Evolutionary conservation across 768 basidiomycete genomes (phyloP).

Genomic region (Tylopilus vinaceipallidus): DNA sequence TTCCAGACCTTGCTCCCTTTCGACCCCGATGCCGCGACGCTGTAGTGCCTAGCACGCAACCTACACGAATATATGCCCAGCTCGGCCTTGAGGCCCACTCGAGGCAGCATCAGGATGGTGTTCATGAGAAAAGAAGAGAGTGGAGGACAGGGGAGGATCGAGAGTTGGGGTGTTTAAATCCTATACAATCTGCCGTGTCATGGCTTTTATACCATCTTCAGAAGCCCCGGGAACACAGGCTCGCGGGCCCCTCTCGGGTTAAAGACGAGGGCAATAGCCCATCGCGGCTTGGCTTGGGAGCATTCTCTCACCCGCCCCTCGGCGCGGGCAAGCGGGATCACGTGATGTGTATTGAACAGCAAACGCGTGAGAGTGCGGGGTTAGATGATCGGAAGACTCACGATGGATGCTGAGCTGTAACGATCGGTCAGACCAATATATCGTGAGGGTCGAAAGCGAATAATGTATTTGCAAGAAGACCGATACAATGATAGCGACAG

Average conservation of each 20-base stretch:
- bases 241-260: not conserved
- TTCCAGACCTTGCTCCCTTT: constrained; percentile 62
- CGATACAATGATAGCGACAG: not conserved
- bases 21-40: constrained; percentile 5
- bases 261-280: not conserved
- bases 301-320: constrained; percentile 9
- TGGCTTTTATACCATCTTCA: constrained; percentile 12
- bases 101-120: constrained; percentile 4
- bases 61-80: constrained; percentile 2
- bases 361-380: constrained; percentile 1
- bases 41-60: constrained; percentile 3
- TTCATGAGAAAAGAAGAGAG: not conserved
- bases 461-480: not conserved
- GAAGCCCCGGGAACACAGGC: not conserved
- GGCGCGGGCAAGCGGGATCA: constrained; percentile 1
- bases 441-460: not conserved
- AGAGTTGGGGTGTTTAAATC: not conserved
- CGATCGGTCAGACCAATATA: not conserved
- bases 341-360: not conserved
- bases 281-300: not conserved
- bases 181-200: not conserved
- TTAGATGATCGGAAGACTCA: not conserved
- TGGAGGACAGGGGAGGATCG: not conserved
- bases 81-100: constrained; percentile 4
- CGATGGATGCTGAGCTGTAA: too few relatives aligned